Base-by-base conservation (phyloP, 768 basidiomycete genomes). In the Mycena chlorophos region DNA sequence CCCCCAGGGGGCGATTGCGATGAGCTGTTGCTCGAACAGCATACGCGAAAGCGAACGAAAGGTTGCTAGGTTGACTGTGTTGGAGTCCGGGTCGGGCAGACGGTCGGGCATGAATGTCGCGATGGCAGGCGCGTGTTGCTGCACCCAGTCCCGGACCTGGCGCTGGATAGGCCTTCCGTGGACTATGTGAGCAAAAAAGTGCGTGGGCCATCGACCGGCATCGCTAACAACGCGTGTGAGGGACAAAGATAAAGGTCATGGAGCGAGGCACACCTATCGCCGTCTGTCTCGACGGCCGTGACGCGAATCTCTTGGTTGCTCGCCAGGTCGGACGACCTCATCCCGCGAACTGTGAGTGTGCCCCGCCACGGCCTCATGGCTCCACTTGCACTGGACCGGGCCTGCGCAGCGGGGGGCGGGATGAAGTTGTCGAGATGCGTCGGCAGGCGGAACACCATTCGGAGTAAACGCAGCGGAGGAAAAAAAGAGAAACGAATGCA, bases 261-360 rank as follows among this genome's bases (percentile, higher is more conserved):
- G 43, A 60, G 40, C 31, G 51, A 34, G 46, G 77, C 84, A 67
- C 75, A 87, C 86, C 78, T 84, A 63, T 87, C 83, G n/a, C 85
- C 84, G 65, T 86, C 85, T 29, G 83, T 86, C 72, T 87, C 86
- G 39, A 85, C 84, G 23, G 83, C 84, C 26, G 84, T 83, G 62
- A 85, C 82, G 50, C 71, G 75, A 48, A 86, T 75, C 56, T 79
- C 77, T 64, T 83, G 81, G 61, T 69, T 77, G 63, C 73, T 75
- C 58, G 70, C 72, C 62, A 73, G 74, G 64, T 81, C 78, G 60
- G 77, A 74, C 60, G 73, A 57, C 55, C 78, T 66, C 72, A 78
- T 74, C 58, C 80, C 78, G 62, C 76, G 75, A 42, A 84, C 75
- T 57, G 79, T 65, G 64, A 87, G 71, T 3, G 73, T 66, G 29